A percentile compares a stretch with the other conserved stretches of the same genome.
Evolutionary conservation across 2,329 filamentous ascomycete species (phyloP).

Genomic region (Juglanconis sp.): DNA sequence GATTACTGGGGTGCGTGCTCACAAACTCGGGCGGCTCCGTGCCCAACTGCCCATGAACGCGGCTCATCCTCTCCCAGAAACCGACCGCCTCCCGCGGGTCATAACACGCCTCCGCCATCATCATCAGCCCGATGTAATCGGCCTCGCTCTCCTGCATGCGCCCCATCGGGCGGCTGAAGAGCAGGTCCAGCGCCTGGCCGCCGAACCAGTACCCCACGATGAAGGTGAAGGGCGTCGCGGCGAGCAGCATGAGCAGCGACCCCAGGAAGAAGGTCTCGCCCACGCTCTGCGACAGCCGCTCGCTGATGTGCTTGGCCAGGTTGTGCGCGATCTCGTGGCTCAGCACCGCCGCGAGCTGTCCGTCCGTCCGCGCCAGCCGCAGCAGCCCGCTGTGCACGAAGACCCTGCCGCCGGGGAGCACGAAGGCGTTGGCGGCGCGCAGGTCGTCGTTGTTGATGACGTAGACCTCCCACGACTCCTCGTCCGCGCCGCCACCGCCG

Average conservation of each 20-base stretch:
- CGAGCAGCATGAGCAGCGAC: slow-evolving; percentile 47
- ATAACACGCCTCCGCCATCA: slow-evolving; percentile 80
- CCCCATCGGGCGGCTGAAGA: slow-evolving; percentile 66
- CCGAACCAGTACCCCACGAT: slow-evolving; percentile 39
- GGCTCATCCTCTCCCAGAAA: slow-evolving; percentile 68
- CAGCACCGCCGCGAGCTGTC: slow-evolving; percentile 70
- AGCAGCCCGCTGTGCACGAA: slow-evolving; percentile 76
- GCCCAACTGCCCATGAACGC: slow-evolving; percentile 30
- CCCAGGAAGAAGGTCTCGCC: slow-evolving; percentile 51
- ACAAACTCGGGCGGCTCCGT: slow-evolving; percentile 64
- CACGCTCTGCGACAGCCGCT: slow-evolving; percentile 55
- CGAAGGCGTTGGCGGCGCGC: slow-evolving; percentile 67
- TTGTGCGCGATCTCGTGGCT: slow-evolving; percentile 80
- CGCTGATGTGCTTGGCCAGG: slow-evolving; percentile 64
- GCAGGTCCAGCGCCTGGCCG: slow-evolving; percentile 54
- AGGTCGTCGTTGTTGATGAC: slow-evolving; percentile 63
- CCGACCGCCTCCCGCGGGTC: slow-evolving; percentile 63
- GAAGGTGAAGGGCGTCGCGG: slow-evolving; percentile 40
- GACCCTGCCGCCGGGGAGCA: slow-evolving; percentile 74
- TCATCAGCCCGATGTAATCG: slow-evolving; percentile 76
- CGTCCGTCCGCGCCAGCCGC: slow-evolving; percentile 62
- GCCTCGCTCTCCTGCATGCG: slow-evolving; percentile 73
- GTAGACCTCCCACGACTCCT: slow-evolving; percentile 64
- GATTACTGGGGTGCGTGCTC: slow-evolving; percentile 72
- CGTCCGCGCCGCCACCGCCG: slow-evolving; percentile 29